Percentiles rank a stretch among this genome's conserved stretches.
These are phyloP conservation scores for Fusarium newnesense DNA, from an alignment of 2,329 filamentous ascomycete genomes.

Conservation along the genomic window DNA sequence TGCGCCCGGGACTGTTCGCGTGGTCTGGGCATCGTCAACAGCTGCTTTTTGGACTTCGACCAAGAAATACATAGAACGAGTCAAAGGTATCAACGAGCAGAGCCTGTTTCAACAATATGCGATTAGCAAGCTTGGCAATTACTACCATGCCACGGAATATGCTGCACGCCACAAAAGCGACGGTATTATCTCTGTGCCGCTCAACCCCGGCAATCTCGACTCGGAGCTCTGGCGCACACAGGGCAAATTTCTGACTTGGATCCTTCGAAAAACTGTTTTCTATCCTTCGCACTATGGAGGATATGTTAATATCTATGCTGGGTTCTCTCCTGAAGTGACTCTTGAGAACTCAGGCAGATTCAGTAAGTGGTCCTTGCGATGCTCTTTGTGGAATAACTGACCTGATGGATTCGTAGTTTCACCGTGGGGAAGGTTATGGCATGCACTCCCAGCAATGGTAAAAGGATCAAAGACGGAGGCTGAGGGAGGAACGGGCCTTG, in stretches of 20 bases:
- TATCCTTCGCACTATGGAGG: constrained; percentile 53
- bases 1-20: constrained; percentile 43
- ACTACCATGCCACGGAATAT: constrained; percentile 47
- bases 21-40: constrained; percentile 49
- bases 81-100: constrained; percentile 29
- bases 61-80: constrained; percentile 36
- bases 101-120: constrained; percentile 33
- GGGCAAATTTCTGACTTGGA: constrained; percentile 15
- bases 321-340: constrained; percentile 55
- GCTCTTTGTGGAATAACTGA: neutral
- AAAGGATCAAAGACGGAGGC: constrained; percentile 42
- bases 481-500: constrained; percentile 50
- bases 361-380: neutral
- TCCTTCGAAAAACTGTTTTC: constrained; percentile 35
- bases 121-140: constrained; percentile 48
- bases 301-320: constrained; percentile 61
- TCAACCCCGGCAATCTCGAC: constrained; percentile 55
- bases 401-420: constrained; percentile 40
- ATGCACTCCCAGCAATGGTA: constrained; percentile 45
- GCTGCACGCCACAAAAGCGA: constrained; percentile 42
- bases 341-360: constrained; percentile 39
- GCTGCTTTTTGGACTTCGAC: constrained; percentile 21
- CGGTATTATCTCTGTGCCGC: constrained; percentile 46
- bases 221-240: constrained; percentile 51
- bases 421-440: constrained; percentile 51